Conservation (phyloP, 179 eudicot species). For the Silene coronaria region DNA sequence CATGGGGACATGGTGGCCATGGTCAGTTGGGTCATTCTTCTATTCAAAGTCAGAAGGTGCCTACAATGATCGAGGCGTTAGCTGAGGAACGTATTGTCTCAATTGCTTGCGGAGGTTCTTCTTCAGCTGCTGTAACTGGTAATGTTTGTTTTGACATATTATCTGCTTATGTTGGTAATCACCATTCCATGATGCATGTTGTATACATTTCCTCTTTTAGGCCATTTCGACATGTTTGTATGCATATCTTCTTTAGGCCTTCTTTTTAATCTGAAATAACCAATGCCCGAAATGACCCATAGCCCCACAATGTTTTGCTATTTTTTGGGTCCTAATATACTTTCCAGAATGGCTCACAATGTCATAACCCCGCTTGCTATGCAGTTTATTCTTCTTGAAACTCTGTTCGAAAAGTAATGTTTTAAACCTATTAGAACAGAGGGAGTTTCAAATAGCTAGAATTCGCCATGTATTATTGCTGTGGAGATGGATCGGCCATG, state of each 20-base stretch:
- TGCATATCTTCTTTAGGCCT: neutral
- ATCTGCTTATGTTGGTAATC: neutral
- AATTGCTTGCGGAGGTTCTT: slow-evolving; percentile 87
- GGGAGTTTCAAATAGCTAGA: neutral
- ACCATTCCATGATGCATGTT: neutral
- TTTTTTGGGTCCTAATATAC: neutral
- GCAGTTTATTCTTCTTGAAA: neutral
- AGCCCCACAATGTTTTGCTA: neutral
- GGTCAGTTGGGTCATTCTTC: slow-evolving; percentile 89
- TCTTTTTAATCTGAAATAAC: neutral
- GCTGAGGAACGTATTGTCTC: slow-evolving; percentile 56
- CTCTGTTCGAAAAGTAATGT: neutral
- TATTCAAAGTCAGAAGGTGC: slow-evolving; percentile 59
- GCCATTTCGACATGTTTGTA: neutral
- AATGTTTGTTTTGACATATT: slow-evolving; percentile 1
- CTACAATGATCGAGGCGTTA: slow-evolving; percentile 56
- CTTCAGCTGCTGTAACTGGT: slow-evolving; percentile 93
- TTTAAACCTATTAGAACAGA: neutral
- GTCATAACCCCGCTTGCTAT: neutral
- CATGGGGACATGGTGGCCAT: slow-evolving; percentile 97
- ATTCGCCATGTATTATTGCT: neutral
- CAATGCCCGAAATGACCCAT: neutral
- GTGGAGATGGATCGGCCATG: neutral
- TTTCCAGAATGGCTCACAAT: neutral
- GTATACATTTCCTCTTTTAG: neutral